Conservation (phyloP, 345 rosid species). For the Pugionium dolabratum region DNA sequence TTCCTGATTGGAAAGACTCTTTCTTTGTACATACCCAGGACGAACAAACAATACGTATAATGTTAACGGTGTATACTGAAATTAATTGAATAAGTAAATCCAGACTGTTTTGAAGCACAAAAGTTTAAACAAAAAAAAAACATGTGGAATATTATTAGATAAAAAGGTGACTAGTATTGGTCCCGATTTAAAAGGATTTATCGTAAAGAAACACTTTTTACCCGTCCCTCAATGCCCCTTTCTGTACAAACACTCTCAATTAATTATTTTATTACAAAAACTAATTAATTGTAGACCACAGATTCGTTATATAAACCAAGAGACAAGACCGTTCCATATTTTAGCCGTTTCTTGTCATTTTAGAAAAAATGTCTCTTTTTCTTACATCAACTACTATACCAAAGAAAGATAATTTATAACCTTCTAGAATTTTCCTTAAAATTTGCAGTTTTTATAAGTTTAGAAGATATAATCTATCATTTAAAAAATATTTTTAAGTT, state of each 20-base stretch:
- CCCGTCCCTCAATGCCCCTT: background rate
- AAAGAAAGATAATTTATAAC: too few species aligned
- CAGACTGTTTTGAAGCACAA: constrained; percentile 15
- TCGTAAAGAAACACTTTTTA: constrained; percentile 24
- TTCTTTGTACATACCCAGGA: too few species aligned
- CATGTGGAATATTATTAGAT: constrained; percentile 38
- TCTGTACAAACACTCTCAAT: constrained; percentile 36
- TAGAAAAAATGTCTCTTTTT: too few species aligned
- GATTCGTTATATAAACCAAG: too few species aligned
- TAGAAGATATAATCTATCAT: too few species aligned
- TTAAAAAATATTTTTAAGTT: too few species aligned
- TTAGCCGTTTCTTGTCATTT: too few species aligned
- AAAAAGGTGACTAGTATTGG: constrained; percentile 35
- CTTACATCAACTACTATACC: too few species aligned
- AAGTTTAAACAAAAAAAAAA: constrained; percentile 27
- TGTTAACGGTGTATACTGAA: background rate
- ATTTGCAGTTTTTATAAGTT: too few species aligned
- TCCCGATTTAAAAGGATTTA: constrained; percentile 23
- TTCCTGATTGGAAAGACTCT: too few species aligned
- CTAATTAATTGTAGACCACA: constrained; percentile 16
- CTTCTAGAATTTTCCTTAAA: too few species aligned
- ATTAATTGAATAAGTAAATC: constrained; percentile 9
- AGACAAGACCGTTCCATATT: too few species aligned
- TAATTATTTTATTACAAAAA: background rate
- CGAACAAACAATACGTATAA: background rate